phyloP scores from a whole-genome alignment of 805 yeast species.

The Metschnikowia matae region DNA sequence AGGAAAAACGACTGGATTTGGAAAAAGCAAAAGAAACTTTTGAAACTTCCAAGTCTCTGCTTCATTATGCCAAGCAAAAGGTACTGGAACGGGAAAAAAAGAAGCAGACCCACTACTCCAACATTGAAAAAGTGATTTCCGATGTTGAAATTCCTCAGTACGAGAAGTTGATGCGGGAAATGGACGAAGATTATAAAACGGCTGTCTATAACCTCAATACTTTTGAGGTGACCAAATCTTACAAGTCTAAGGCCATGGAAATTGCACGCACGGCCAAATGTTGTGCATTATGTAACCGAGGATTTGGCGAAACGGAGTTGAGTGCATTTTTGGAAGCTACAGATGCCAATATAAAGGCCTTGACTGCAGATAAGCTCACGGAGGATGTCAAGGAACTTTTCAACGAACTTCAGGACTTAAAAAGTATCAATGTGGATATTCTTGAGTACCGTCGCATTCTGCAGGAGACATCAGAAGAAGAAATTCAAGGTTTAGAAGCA shows the following conservation, averaged over 20 bases:
- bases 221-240: conserved; percentile 62
- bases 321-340: conserved; percentile 26
- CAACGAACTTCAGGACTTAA: conserved; percentile 29
- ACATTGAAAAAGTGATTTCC: conserved; percentile 25
- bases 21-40: background rate
- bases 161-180: conserved; percentile 45
- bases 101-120: conserved; percentile 6
- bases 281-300: conserved; percentile 72
- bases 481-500: background rate
- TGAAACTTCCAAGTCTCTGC: background rate
- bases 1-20: background rate
- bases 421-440: conserved; percentile 28
- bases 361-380: conserved; percentile 25
- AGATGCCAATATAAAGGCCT: conserved; percentile 25
- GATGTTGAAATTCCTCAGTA: conserved; percentile 47
- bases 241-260: conserved; percentile 65
- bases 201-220: conserved; percentile 66
- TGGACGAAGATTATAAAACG: conserved; percentile 58
- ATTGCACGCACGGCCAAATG: conserved; percentile 52
- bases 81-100: conserved; percentile 1
- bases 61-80: background rate
- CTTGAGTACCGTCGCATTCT: conserved; percentile 23
- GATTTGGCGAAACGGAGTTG: conserved; percentile 46
- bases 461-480: background rate
- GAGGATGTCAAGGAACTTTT: conserved; percentile 28